phyloP scores from a whole-genome alignment of 139 green algal genomes.

The Edaphochlamys debaryana region DNA sequence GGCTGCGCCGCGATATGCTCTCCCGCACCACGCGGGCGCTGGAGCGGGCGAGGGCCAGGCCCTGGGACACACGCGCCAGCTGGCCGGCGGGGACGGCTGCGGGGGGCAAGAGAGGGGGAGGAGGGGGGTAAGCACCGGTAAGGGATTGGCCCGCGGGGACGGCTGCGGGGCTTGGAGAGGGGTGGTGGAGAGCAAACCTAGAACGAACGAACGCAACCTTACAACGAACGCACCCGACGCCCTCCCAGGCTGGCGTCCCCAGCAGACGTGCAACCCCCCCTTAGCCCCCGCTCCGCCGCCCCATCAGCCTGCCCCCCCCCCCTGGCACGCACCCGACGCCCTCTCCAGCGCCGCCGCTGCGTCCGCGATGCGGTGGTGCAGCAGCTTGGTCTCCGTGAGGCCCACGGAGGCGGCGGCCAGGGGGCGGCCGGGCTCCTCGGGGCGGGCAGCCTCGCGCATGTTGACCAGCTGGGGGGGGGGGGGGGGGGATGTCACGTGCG shows the following conservation, averaged over 20 bases:
- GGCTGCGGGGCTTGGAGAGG: background rate
- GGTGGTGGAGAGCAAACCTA: background rate
- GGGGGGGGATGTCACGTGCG: background rate
- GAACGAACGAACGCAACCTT: no score
- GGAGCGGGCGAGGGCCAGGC: slow-evolving; percentile 34
- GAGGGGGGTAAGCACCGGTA: no score
- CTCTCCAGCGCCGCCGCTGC: slow-evolving; percentile 11
- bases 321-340: slow-evolving; percentile 1
- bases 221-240: no score
- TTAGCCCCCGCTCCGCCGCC: no score
- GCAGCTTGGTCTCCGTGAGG: slow-evolving; percentile 44
- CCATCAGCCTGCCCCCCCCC: no score
- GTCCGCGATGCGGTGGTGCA: slow-evolving; percentile 34
- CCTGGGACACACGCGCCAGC: slow-evolving; percentile 40
- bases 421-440: background rate
- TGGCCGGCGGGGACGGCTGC: background rate
- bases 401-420: slow-evolving; percentile 30
- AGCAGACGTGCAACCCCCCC: no score
- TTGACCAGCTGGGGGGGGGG: slow-evolving; percentile 30
- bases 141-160: background rate
- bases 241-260: no score
- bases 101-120: no score
- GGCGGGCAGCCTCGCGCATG: slow-evolving; percentile 24
- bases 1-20: background rate
- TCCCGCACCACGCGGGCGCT: background rate